Conservation (phyloP, 345 rosid species). For the Ceriops decandra region DNA sequence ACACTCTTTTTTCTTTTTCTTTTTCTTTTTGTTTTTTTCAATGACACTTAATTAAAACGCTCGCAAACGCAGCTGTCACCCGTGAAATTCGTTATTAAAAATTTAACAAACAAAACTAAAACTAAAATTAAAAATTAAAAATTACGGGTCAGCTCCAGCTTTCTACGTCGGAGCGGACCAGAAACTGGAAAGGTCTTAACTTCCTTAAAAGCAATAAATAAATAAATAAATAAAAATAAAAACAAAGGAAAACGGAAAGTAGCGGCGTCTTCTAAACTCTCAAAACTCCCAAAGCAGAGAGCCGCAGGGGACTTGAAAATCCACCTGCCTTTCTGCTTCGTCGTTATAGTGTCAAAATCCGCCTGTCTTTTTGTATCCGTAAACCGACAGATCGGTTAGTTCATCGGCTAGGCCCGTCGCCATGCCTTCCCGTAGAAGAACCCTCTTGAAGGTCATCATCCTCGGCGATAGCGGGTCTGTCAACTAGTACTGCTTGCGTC, state of each 20-base stretch:
- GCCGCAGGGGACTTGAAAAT: no score
- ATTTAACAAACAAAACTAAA: background rate
- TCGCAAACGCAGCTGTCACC: no score
- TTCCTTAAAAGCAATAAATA: background rate
- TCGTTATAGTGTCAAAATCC: no score
- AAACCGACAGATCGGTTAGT: background rate
- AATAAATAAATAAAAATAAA: background rate
- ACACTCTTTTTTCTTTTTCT: no score
- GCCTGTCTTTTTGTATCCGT: no score
- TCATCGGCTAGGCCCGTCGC: background rate
- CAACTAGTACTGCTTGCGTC: no score
- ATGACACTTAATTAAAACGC: no score
- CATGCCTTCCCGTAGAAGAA: constrained; percentile 21
- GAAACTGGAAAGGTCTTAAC: background rate
- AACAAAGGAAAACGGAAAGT: background rate
- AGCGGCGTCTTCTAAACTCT: background rate
- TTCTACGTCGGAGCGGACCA: background rate
- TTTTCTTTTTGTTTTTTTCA: no score
- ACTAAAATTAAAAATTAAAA: background rate
- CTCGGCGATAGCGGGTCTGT: constrained; percentile 21
- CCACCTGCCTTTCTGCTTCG: no score
- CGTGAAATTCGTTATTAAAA: no score
- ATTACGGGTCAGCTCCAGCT: background rate
- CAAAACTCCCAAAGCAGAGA: background rate
- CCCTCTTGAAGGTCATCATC: constrained; percentile 20